phyloP scores from a whole-genome alignment of 129 eudicot species.

The Artemisia annua region DNA sequence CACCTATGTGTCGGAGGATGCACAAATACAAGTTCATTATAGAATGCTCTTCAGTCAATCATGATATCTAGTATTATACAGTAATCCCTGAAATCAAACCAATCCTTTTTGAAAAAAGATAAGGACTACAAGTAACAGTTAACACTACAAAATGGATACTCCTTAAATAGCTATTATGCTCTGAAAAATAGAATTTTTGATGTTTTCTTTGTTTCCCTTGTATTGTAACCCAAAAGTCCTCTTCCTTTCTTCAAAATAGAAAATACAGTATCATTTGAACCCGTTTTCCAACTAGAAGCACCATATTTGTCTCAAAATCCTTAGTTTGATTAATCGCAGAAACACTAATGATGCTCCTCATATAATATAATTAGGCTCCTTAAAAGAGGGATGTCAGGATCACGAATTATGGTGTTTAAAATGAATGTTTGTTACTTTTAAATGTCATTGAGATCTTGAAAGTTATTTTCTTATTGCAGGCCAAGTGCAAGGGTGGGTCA shows the following conservation, averaged over 20 bases:
- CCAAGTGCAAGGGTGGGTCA: conserved; percentile 43
- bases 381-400: conserved; percentile 3
- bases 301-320: too few relatives aligned
- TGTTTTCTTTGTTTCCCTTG: too few relatives aligned
- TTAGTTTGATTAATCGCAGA: not conserved
- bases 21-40: not conserved
- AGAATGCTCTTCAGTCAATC: not conserved
- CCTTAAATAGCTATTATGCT: not conserved
- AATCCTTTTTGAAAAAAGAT: conserved; percentile 6
- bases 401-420: conserved; percentile 2
- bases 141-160: not conserved
- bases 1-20: not conserved
- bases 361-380: not conserved
- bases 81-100: not conserved
- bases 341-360: not conserved
- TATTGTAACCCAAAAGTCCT: too few relatives aligned
- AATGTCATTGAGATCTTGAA: not conserved
- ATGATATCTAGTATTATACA: too few relatives aligned
- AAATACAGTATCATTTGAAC: too few relatives aligned
- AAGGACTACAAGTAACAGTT: not conserved
- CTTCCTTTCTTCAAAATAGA: too few relatives aligned
- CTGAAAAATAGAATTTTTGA: not conserved
- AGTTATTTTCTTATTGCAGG: conserved; percentile 48
- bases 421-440: conserved; percentile 17
- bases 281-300: too few relatives aligned